Base-by-base conservation (phyloP, 2,329 filamentous ascomycete species). In the Paecilomyces sp. region DNA sequence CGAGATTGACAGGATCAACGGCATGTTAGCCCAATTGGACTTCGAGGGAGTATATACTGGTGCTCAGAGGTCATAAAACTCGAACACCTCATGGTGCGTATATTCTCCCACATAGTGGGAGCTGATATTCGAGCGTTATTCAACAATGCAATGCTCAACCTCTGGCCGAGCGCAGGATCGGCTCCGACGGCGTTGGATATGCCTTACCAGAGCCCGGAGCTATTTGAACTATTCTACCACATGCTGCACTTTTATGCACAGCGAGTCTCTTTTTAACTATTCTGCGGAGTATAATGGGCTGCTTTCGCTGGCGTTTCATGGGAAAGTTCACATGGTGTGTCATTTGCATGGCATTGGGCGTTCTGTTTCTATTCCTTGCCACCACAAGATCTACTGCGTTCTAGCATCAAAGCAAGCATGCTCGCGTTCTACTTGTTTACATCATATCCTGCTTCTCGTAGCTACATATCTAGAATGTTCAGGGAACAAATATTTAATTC, bases 1-100 rank as follows among this genome's bases (percentile, higher is more conserved):
- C 36, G 92, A 96, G 77, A 93, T 96, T 63, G 84, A 86, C 62
- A 80, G 79, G 30, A 76, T 91, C 12, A 87, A 81, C 65, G 79
- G 78, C n/a, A 84, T 86, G 67, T 81, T 94, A 5, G 81, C 80
- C 0, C 83, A 83, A 18, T 80, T 93, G 3, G 90, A 93, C 63
- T 85, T 85, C 68, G 81, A 81, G 47, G 74, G 79, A 31, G 76
- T 78, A 15, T 85, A 84, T 61, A 74, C 72, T 6, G 67, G 62
- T 22, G 58, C 50, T 30, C 28, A 33, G 55, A 36, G 9, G 18
- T 5, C 36, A 47, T 15, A 47, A 11, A 47, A 6, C 18, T 18
- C 1, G 36, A 47, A 15, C 36, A 47, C 5, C 36, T 18, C 18
- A 47, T 47, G 36, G 7, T 6, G 36, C 36, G n/a, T 18, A 4